Base-by-base conservation (phyloP, 306 rosid genomes). In the Arachis hypogaea region DNA sequence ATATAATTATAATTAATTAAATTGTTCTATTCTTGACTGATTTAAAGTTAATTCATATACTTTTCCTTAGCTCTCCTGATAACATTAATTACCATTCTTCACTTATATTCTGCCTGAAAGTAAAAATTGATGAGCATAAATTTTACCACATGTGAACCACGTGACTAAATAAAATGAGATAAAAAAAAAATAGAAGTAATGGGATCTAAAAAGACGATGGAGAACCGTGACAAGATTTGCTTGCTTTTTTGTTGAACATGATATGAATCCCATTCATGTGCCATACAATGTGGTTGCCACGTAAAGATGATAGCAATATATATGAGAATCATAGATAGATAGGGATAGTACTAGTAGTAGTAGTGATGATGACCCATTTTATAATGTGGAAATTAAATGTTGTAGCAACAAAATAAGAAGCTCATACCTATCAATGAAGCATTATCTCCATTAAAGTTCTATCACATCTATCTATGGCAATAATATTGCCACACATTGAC, bases 201-300 rank as follows among this genome's bases (percentile, higher is more conserved):
- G 47, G 55, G 33, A 65, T 68, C 68, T 43, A n/a, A 50, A 9
- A 44, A 22, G 28, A 22, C 28, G 3, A 47, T 63, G 7, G 0
- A 55, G 58, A 64, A 36, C 22, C 79, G 58, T 29, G 52, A n/a
- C 45, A 46, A 55, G 18, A 18, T 74, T 66, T 59, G 42, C 6
- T 33, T 66, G 42, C 60, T 44, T 62, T 74, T 16, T 40, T n/a
- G 33, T 3, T 3, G 10, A 44, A 9, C 4, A 2, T 33, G 54
- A 9, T 2, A 2, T 33, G 54, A 51, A 41, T 28, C 7, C 56
- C 66, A 2, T 74, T 54, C 47, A 41, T 12, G 71, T 28, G 78
- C 49, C 58, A 30, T 9, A 65, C 50, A 75, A 43, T 29, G 72
- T 75, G 67, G 66, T 43, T 55, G 38, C 49, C 66, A 7, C 41